Conservation (phyloP, 148 eudicot species). For the Suaeda aralocaspica region DNA sequence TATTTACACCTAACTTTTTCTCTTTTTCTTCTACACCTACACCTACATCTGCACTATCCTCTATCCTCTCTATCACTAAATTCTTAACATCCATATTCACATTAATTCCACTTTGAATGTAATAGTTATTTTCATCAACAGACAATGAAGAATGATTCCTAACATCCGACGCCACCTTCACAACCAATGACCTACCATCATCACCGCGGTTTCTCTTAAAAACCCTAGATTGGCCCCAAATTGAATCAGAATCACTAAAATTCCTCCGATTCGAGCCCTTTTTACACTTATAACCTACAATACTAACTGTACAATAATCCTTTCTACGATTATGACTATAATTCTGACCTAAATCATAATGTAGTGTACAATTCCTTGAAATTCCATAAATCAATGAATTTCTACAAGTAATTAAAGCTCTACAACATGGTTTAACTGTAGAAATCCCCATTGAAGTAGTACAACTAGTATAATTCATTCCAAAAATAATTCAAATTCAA, state of each 20-base stretch:
- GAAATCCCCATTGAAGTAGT: too few species aligned
- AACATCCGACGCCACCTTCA: conserved; percentile 61
- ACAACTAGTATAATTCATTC: too few species aligned
- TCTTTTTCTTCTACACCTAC: conserved; percentile 27
- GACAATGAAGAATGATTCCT: conserved; percentile 67
- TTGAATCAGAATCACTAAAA: conserved; percentile 54
- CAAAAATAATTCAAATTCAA: too few species aligned
- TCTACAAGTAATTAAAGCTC: too few species aligned
- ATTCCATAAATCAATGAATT: too few species aligned
- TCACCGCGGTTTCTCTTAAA: conserved; percentile 24
- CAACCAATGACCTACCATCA: conserved; percentile 24
- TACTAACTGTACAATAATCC: conserved; percentile 26
- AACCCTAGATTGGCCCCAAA: conserved; percentile 41
- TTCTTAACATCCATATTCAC: conserved; percentile 38
- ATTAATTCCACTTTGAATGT: conserved; percentile 51
- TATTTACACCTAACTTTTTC: conserved; percentile 27
- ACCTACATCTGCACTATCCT: too few species aligned
- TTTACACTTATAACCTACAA: conserved; percentile 37
- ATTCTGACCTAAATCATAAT: too few species aligned
- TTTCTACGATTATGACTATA: conserved; percentile 11
- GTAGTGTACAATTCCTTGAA: too few species aligned
- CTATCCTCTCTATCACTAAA: conserved; percentile 40
- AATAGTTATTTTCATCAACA: conserved; percentile 47
- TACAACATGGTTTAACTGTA: too few species aligned
- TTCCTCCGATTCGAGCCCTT: conserved; percentile 39